Percentiles rank a stretch among this genome's conserved stretches.
Conservation (phyloP, 371 early-diverging fungal genomes). For the Lichtheimia ramosa region DNA sequence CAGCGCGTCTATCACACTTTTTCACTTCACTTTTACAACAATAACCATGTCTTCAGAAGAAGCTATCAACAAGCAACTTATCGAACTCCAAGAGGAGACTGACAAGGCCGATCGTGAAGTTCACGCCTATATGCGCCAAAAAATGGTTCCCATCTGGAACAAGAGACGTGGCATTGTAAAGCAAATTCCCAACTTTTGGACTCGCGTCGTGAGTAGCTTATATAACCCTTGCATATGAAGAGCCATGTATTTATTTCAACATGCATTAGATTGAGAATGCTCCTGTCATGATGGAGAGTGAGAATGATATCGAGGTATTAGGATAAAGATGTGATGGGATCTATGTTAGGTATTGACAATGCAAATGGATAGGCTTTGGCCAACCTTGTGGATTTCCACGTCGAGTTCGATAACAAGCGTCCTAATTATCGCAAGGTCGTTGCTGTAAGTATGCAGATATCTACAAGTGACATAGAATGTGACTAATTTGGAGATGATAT, state of each 20-base stretch:
- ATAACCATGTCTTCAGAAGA: conserved; percentile 28
- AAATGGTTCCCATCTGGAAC: conserved; percentile 53
- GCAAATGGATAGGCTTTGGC: conserved; percentile 26
- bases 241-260: neutral
- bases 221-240: neutral
- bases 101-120: conserved; percentile 34
- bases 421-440: conserved; percentile 49
- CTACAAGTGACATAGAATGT: neutral
- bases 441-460: conserved; percentile 38
- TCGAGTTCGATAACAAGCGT: conserved; percentile 51
- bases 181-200: conserved; percentile 60
- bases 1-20: neutral
- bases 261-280: conserved; percentile 37
- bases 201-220: conserved; percentile 32
- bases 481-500: neutral
- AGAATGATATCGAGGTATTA: conserved; percentile 32
- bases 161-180: conserved; percentile 60
- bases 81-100: conserved; percentile 36
- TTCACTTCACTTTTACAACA: neutral
- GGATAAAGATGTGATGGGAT: neutral
- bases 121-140: conserved; percentile 43
- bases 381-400: conserved; percentile 56
- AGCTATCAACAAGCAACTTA: conserved; percentile 30
- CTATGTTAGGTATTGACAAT: neutral
- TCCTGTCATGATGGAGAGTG: conserved; percentile 15